Base-by-base conservation (phyloP, 805 yeast genomes). In the Isabelozyma rhagii region DNA sequence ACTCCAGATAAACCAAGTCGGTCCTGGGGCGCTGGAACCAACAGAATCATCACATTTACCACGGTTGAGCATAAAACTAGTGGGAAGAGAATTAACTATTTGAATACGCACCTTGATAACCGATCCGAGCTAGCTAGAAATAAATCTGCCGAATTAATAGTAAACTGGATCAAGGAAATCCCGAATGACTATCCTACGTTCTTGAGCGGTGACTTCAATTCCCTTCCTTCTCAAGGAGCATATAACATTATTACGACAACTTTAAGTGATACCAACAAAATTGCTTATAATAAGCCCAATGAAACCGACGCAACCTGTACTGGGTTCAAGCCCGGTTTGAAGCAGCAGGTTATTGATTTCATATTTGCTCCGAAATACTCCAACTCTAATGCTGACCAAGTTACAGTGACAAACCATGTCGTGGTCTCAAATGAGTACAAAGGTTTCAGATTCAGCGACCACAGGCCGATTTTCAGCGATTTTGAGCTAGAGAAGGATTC, bases 161-260 rank as follows among this genome's bases (percentile, higher is more conserved):
- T 63, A 28, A 69, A 74, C 25, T 74, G 71, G 55, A 77, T 72
- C 47, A 57, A 60, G 1, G 61, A 58, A 21, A 59, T 57, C 8
- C 67, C 65, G 9, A 62, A 64, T 21, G 54, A 55, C 27, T 68
- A 66, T 17, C 72, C 76, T 2, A 71, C 75, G 2, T 65, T 80
- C 45, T 64, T 82, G n/a, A 64, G 73, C 13, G 87, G 87, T 3
- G 86, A 82, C 58, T 78, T 83, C 65, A 83, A 83, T 57, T 74
- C 83, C 1, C 40, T 46, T 15, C 31, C 47, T 4, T 39, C 53
- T 2, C 62, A 56, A 29, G 44, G 50, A 25, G 55, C 62, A 13
- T 62, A 61, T 38, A 67, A 71, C 47, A 74, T 78, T 0, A 54
- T 62, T n/a, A 78, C 75, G 14, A 68, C 62, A 8, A 70, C 72